phyloP scores from a whole-genome alignment of 1,284 basidiomycete genomes.

The Pseudozyma sp. region DNA sequence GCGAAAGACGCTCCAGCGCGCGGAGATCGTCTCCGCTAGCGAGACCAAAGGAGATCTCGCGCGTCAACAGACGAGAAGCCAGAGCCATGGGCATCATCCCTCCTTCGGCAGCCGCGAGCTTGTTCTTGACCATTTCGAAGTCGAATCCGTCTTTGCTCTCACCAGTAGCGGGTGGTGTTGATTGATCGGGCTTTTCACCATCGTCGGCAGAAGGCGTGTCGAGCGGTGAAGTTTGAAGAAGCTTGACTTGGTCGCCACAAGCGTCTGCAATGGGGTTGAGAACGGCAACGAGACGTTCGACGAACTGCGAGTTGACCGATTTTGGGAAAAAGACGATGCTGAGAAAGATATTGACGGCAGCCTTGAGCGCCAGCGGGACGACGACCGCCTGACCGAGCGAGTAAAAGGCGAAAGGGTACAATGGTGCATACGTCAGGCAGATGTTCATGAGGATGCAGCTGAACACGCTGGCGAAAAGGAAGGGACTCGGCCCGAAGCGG shows the following conservation, averaged over 20 bases:
- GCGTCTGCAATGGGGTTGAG: slow-evolving; percentile 73
- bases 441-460: slow-evolving; percentile 74
- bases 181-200: neutral
- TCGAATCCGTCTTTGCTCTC: slow-evolving; percentile 70
- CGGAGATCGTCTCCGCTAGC: slow-evolving; percentile 75
- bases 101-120: slow-evolving; percentile 73
- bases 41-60: slow-evolving; percentile 77
- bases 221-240: slow-evolving; percentile 72
- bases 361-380: slow-evolving; percentile 76
- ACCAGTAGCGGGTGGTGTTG: neutral
- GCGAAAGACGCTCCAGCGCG: slow-evolving; percentile 71
- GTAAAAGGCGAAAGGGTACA: slow-evolving; percentile 80
- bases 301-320: slow-evolving; percentile 77
- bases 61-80: slow-evolving; percentile 74
- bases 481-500: slow-evolving; percentile 76
- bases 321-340: slow-evolving; percentile 77
- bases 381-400: slow-evolving; percentile 74
- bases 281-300: slow-evolving; percentile 73
- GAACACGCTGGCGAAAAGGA: slow-evolving; percentile 75
- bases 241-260: slow-evolving; percentile 72
- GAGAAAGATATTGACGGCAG: slow-evolving; percentile 73
- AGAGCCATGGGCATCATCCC: slow-evolving; percentile 74
- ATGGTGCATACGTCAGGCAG: slow-evolving; percentile 74
- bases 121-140: slow-evolving; percentile 43
- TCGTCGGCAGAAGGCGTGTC: slow-evolving; percentile 59